Evolutionary conservation across 805 yeast genomes (phyloP).

Genomic region (Wickerhamomyces queroliae): DNA sequence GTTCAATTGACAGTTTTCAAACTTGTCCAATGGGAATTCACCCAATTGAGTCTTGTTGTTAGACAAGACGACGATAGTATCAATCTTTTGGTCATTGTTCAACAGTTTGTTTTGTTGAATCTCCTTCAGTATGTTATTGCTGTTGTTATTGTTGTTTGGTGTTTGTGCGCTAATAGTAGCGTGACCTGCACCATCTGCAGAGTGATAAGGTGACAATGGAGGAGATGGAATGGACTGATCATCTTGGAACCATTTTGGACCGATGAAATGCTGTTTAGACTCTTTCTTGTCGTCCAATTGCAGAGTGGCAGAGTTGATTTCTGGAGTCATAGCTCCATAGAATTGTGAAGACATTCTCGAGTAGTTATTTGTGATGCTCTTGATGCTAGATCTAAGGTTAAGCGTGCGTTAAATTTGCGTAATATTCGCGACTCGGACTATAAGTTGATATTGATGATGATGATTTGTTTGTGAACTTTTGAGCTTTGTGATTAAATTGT

Average conservation of each 20-base stretch:
- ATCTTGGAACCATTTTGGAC: constrained; percentile 11
- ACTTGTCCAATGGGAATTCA: constrained; percentile 44
- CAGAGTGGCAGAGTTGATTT: constrained; percentile 8
- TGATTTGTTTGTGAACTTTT: too few relatives aligned
- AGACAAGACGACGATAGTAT: constrained; percentile 12
- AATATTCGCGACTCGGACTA: too few relatives aligned
- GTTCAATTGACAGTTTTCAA: constrained; percentile 38
- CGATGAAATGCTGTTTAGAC: constrained; percentile 13
- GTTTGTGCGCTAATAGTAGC: not conserved
- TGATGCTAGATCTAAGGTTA: not conserved
- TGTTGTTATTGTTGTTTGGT: not conserved
- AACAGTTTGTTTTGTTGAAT: constrained; percentile 10
- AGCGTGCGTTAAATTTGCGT: too few relatives aligned
- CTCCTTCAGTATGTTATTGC: constrained; percentile 17
- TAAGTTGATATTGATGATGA: too few relatives aligned
- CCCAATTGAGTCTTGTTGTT: constrained; percentile 10
- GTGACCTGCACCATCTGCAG: constrained; percentile 1
- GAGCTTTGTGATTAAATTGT: too few relatives aligned
- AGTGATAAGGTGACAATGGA: constrained; percentile 37
- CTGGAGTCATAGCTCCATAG: constrained; percentile 22
- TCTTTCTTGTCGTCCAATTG: constrained; percentile 15
- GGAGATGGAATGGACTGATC: constrained; percentile 36
- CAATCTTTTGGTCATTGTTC: constrained; percentile 5
- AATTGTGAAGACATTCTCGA: constrained; percentile 7
- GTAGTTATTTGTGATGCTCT: not conserved